These are phyloP conservation scores for Rhodotorula toruloides DNA, from an alignment of 768 basidiomycete genomes.

Conservation along the genomic window DNA sequence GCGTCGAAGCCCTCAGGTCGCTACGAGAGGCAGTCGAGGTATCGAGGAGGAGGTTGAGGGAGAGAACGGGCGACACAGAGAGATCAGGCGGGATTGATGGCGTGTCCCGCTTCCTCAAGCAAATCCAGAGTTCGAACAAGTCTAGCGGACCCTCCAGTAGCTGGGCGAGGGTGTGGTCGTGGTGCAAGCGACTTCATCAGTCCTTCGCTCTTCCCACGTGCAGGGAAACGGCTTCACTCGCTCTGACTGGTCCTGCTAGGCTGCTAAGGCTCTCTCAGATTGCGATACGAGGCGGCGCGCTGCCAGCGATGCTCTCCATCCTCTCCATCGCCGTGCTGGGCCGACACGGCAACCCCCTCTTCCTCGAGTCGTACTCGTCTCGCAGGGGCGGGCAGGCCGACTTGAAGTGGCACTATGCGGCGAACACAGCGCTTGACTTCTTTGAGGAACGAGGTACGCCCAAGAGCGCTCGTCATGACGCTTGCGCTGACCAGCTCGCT, in stretches of 20 bases:
- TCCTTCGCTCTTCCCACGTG: no score
- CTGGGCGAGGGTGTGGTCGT: no score
- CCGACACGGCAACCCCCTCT: conserved; percentile 41
- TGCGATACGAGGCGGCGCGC: fast-evolving
- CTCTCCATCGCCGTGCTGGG: conserved; percentile 41
- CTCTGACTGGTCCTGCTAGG: background rate
- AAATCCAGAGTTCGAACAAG: background rate
- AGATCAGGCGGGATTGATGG: no score
- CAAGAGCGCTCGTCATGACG: background rate
- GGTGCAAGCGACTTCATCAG: no score
- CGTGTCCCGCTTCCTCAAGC: no score
- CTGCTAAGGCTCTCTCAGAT: background rate
- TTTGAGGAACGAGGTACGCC: conserved; percentile 81
- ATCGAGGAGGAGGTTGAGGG: no score
- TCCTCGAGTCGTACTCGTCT: conserved; percentile 30
- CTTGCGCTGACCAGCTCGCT: conserved; percentile 30
- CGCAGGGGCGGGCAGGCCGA: conserved; percentile 54
- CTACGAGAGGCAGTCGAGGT: no score
- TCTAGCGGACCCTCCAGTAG: no score
- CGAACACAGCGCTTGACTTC: conserved; percentile 82
- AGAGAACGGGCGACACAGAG: no score
- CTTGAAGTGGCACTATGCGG: conserved; percentile 76
- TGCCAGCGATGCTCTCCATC: conserved; percentile 11
- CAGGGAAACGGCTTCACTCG: no score
- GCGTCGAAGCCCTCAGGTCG: no score